Evolutionary conservation across 1,284 basidiomycete species (phyloP).

Genomic region (Fistulinella cinereoalba): DNA sequence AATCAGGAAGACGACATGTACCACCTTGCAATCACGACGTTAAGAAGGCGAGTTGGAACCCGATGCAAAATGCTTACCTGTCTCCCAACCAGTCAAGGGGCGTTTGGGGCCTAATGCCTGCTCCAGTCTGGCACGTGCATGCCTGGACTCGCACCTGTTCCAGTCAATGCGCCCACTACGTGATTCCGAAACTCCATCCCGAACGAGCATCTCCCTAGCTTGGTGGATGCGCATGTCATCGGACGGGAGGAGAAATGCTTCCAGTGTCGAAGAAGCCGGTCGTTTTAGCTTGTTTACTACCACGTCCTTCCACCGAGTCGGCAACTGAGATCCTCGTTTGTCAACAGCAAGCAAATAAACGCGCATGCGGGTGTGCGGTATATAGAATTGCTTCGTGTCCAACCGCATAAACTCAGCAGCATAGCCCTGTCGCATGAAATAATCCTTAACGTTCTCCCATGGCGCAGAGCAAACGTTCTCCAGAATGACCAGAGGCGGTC

Average conservation of each 20-base stretch:
- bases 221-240: slow-evolving; percentile 92
- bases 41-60: not conserved
- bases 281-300: slow-evolving; percentile 67
- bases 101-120: slow-evolving; percentile 81
- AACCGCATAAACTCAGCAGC: slow-evolving; percentile 71
- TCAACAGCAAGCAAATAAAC: slow-evolving; percentile 85
- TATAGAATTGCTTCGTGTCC: slow-evolving; percentile 93
- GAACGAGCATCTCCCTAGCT: slow-evolving; percentile 79
- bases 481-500: slow-evolving; percentile 86
- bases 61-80: slow-evolving; percentile 50
- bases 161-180: slow-evolving; percentile 81
- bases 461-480: slow-evolving; percentile 95
- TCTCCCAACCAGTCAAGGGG: slow-evolving; percentile 91
- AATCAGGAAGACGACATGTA: slow-evolving; percentile 84
- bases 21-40: slow-evolving; percentile 51
- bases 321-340: slow-evolving; percentile 54
- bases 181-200: slow-evolving; percentile 59
- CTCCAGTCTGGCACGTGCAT: slow-evolving; percentile 84
- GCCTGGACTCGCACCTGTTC: slow-evolving; percentile 89
- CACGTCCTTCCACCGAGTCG: slow-evolving; percentile 68
- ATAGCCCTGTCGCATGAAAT: slow-evolving; percentile 78
- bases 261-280: slow-evolving; percentile 85
- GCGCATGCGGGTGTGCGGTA: slow-evolving; percentile 90
- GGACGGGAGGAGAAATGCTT: slow-evolving; percentile 86
- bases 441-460: slow-evolving; percentile 74